These are phyloP conservation scores for Tricholoma furcatifolium DNA, from an alignment of 768 basidiomycete genomes.

Conservation along the genomic window DNA sequence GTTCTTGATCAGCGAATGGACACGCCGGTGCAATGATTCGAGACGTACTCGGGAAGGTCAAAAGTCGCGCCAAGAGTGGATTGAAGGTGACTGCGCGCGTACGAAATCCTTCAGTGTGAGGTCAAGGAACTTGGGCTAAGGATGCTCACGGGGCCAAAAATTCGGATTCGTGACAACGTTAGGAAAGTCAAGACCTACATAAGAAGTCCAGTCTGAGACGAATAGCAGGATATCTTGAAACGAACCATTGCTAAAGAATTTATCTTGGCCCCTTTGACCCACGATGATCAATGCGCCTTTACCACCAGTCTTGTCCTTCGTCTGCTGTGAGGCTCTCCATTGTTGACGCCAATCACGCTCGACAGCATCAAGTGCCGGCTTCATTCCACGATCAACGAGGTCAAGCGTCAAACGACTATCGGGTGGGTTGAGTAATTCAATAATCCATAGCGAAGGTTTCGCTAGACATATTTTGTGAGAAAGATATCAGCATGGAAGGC, in stretches of 20 bases:
- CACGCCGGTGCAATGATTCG: not conserved
- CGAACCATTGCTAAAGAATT: constrained; percentile 86
- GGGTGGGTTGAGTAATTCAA: constrained; percentile 77
- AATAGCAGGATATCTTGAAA: not conserved
- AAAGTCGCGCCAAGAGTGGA: constrained; percentile 63
- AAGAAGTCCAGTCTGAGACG: not conserved
- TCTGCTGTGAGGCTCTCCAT: constrained; percentile 41
- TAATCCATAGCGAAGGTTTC: constrained; percentile 62
- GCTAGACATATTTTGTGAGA: constrained; percentile 35
- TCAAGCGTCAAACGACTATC: constrained; percentile 67
- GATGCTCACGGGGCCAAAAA: constrained; percentile 62
- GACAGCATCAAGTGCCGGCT: constrained; percentile 70
- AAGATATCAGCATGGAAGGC: not conserved
- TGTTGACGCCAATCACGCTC: constrained; percentile 69
- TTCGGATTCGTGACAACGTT: constrained; percentile 48
- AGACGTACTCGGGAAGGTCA: constrained; percentile 73
- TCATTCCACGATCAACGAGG: constrained; percentile 58
- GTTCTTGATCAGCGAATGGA: not conserved
- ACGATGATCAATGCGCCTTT: constrained; percentile 76
- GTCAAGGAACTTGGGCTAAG: not conserved
- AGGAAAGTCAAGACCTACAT: constrained; percentile 62
- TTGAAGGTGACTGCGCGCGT: constrained; percentile 61
- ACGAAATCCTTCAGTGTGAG: constrained; percentile 6
- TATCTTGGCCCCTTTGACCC: constrained; percentile 73
- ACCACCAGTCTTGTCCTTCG: constrained; percentile 50